Conservation (phyloP, 305 asterid species). For the Fraxinus sp. region DNA sequence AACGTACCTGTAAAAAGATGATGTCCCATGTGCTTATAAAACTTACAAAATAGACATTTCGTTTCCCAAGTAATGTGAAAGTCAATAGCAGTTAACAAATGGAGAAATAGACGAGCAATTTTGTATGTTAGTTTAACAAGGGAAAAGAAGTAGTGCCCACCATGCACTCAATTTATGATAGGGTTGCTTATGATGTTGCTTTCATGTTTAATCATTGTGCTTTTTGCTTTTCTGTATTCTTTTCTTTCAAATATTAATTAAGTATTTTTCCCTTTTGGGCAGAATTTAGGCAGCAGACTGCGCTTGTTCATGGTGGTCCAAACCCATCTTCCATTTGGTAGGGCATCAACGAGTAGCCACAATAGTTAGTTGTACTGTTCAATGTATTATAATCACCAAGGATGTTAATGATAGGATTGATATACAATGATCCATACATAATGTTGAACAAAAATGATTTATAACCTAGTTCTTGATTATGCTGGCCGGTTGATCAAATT, state of each 20-base stretch:
- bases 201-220: slow-evolving; percentile 56
- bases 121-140: slow-evolving; percentile 2
- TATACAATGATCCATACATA: background rate
- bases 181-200: slow-evolving; percentile 44
- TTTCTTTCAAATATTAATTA: slow-evolving; percentile 34
- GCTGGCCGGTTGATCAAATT: background rate
- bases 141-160: slow-evolving; percentile 33
- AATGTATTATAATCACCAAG: background rate
- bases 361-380: background rate
- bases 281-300: slow-evolving; percentile 10
- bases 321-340: slow-evolving; percentile 46
- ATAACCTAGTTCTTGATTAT: background rate
- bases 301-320: slow-evolving; percentile 32
- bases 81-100: background rate
- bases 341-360: slow-evolving; percentile 6
- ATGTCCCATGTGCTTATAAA: background rate
- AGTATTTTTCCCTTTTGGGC: background rate
- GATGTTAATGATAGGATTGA: background rate
- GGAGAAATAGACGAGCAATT: background rate
- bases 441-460: background rate
- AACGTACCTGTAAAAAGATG: background rate
- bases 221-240: slow-evolving; percentile 36
- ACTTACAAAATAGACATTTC: background rate
- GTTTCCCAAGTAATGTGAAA: background rate
- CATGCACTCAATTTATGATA: slow-evolving; percentile 38